Base-by-base conservation (phyloP, 805 yeast species). In the Lachancea sp. region DNA sequence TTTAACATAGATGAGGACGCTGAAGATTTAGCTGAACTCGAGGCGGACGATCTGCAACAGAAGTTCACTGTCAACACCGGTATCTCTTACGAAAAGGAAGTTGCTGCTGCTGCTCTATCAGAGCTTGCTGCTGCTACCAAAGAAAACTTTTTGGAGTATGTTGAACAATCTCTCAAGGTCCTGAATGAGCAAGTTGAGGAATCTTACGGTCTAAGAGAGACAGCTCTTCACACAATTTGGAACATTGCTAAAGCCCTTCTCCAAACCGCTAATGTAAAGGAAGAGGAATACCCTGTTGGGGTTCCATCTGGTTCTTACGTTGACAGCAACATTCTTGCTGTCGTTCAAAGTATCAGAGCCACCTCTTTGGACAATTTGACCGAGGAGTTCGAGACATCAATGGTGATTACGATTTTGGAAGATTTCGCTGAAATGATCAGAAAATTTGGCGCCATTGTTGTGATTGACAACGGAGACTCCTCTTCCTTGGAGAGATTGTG, bases 61-160 rank as follows among this genome's bases (percentile, higher is more conserved):
- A 83, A 84, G 50, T 72, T 87, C 67, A 83, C 86, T 56, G 89
- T 93, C 52, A 90, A 89, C 75, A 85, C 96, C 42, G 97, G 96
- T 72, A 79, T 93, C 57, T 87, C 97, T 53, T 83, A 86, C 57
- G 99, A 91, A 70, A 91, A 91, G 69, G 96, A 90, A 70, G 86
- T 88, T 54, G 96, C 96, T n/a, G 77, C 90, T 38, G 87, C 88
- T 59, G 93, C 96, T 7, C 69, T 89, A 54, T 79, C 86, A 41
- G 98, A 93, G 63, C 77, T 90, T 62, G 95, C 96, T 42, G 67
- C 76, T 44, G 96, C 95, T 56, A 85, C 96, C 40, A 85, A 89
- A 60, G 81, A 78, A 47, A 80, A 80, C 44, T 89, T 91, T 68
- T 77, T 81, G 58, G 80, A 81, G 58, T 88, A 80, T 59, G 83